Base-by-base conservation (phyloP, 768 basidiomycete genomes). In the Leccinellum luteum region DNA sequence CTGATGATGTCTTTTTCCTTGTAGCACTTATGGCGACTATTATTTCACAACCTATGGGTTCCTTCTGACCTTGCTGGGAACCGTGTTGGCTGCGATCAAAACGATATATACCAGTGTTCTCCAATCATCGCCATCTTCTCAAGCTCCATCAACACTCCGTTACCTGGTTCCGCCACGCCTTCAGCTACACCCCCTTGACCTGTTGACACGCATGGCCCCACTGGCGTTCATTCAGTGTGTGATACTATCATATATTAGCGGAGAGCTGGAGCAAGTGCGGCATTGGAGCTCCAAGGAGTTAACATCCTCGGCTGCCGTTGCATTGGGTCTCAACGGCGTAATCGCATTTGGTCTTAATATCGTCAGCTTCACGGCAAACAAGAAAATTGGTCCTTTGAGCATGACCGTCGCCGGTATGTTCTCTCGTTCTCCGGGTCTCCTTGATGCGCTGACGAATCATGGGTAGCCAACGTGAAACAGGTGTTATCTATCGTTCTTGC, bases 291-390 rank as follows among this genome's bases (percentile, higher is more conserved):
- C 71, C 21, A 75, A 69, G 31, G 78, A 81, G 34, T 60, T 76
- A 70, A 71, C 68, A 10, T 60, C 60, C 27, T 63, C 67, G 52
- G 82, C 79, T 57, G 74, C 81, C 2, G 57, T 79, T 2, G 83
- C 86, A 6, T 73, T 98, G 47, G 61, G 84, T 5, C 65, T 89
- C 34, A 99, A 98, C 64, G 96, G 94, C 0, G 69, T 78, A 14
- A 85, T 98, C 66, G 97, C 97, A 4, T 98, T 97, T 67, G 89
- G 85, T 14, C 77, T 99, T 52, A 99, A 98, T 65, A 85, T 98
- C 3, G 91, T 97, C 56, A 92, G 89, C 69, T 97, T 99, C 68
- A 91, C 90, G 41, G 92, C 97, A n/a, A 99, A 98, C 75, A 87
- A 88, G 73, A 86, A 89, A 68, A 87, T 92, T 0, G 94, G 94